These are phyloP conservation scores for Trametes hirsuta DNA, from an alignment of 1,284 basidiomycete genomes.

Conservation along the genomic window DNA sequence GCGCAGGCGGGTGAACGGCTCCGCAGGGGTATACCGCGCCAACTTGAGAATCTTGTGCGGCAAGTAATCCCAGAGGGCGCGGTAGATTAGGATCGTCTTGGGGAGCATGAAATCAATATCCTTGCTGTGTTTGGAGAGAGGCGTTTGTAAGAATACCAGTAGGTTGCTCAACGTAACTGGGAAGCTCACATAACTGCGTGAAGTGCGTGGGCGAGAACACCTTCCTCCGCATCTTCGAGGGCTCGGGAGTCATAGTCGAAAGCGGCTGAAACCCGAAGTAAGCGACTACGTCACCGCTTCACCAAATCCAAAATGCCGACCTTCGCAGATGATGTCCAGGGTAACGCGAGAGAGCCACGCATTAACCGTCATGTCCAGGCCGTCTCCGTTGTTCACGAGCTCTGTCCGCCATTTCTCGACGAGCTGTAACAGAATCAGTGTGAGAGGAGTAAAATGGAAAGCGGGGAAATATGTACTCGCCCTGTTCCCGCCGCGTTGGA, in stretches of 20 bases:
- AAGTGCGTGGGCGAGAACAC: constrained; percentile 29
- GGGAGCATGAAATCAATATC: constrained; percentile 14
- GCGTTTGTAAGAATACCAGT: no score
- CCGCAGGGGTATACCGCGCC: constrained; percentile 37
- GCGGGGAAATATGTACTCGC: background rate
- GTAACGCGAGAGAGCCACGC: constrained; percentile 34
- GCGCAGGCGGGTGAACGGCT: constrained; percentile 36
- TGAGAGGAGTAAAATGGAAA: background rate
- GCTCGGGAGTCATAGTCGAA: constrained; percentile 36
- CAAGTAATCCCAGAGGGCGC: constrained; percentile 26
- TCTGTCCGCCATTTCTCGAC: constrained; percentile 22
- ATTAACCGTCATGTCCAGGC: constrained; percentile 5
- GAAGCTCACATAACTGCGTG: constrained; percentile 36
- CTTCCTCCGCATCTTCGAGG: constrained; percentile 28
- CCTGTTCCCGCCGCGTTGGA: constrained; percentile 21
- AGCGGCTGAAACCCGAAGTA: constrained; percentile 25
- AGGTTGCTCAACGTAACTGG: no score
- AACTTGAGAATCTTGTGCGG: constrained; percentile 40
- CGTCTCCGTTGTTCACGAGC: background rate
- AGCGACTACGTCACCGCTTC: no score
- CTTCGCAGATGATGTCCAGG: constrained; percentile 37
- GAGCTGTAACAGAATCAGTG: constrained; percentile 7
- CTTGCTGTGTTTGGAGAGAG: background rate
- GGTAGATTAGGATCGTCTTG: constrained; percentile 13
- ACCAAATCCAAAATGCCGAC: constrained; percentile 8